phyloP scores from a whole-genome alignment of 345 rosid genomes.

The Salix purpurea region DNA sequence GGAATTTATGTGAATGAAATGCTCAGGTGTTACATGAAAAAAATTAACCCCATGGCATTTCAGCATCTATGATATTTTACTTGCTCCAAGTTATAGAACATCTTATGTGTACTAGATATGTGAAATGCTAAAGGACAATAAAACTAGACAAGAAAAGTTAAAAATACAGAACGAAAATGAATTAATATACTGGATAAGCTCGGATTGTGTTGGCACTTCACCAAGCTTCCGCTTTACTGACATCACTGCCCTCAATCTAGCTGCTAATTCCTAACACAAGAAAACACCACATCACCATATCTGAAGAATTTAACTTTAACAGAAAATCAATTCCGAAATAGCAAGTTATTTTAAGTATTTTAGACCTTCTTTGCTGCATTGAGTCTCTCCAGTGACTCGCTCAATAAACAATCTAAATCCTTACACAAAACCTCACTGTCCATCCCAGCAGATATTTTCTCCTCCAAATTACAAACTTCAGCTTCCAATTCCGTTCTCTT shows the following conservation, averaged over 20 bases:
- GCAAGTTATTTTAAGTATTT: background rate
- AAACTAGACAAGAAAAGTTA: background rate
- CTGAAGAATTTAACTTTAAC: background rate
- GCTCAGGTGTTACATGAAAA: background rate
- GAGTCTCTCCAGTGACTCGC: constrained; percentile 37
- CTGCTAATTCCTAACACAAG: constrained; percentile 58
- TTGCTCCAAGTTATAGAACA: background rate
- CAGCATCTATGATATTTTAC: background rate
- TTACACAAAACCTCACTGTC: constrained; percentile 29
- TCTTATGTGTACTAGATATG: background rate
- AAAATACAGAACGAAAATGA: background rate
- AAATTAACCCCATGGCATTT: background rate
- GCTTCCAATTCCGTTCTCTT: constrained; percentile 43
- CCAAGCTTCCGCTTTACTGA: constrained; percentile 59
- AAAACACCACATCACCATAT: background rate
- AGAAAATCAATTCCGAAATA: too few species aligned
- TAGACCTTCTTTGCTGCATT: constrained; percentile 59
- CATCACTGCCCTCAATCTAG: constrained; percentile 44
- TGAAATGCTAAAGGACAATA: background rate
- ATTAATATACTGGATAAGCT: constrained; percentile 68
- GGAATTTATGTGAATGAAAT: background rate
- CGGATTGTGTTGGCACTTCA: constrained; percentile 68
- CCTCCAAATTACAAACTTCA: constrained; percentile 44
- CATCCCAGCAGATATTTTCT: constrained; percentile 31
- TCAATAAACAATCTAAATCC: constrained; percentile 37